phyloP scores from a whole-genome alignment of 495 filamentous ascomycete genomes.

The Achaetomiella virescens region DNA sequence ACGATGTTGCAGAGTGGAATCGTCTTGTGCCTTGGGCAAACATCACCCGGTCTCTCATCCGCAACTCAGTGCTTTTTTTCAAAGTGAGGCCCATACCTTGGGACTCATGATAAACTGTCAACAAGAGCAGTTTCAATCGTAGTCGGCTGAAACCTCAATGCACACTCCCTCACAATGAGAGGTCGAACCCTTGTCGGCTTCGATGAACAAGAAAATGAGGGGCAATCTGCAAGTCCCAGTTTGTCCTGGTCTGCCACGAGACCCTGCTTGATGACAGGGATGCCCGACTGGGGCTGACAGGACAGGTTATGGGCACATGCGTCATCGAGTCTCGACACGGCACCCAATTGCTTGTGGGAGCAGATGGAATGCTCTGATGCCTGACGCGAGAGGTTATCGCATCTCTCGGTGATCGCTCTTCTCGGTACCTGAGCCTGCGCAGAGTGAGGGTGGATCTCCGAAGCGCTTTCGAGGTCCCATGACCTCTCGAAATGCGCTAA shows the following conservation, averaged over 20 bases:
- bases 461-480: conserved; percentile 25
- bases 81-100: neutral
- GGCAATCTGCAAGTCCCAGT: neutral
- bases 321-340: neutral
- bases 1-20: neutral
- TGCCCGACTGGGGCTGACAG: neutral
- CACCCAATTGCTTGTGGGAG: neutral
- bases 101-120: neutral
- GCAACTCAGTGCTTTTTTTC: too few species aligned
- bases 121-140: neutral
- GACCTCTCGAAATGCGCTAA: conserved; percentile 25
- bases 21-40: neutral
- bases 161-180: neutral
- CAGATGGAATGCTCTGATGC: conserved; percentile 10
- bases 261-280: neutral
- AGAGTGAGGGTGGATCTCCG: conserved; percentile 19
- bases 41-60: neutral
- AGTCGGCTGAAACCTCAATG: too few species aligned
- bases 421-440: conserved; percentile 14
- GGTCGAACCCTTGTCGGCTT: neutral
- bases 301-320: neutral
- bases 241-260: neutral
- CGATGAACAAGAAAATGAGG: neutral
- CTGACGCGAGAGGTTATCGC: conserved; percentile 4
- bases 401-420: neutral